phyloP scores from a whole-genome alignment of 257 asterid species.

The Lavandula angustifolia region DNA sequence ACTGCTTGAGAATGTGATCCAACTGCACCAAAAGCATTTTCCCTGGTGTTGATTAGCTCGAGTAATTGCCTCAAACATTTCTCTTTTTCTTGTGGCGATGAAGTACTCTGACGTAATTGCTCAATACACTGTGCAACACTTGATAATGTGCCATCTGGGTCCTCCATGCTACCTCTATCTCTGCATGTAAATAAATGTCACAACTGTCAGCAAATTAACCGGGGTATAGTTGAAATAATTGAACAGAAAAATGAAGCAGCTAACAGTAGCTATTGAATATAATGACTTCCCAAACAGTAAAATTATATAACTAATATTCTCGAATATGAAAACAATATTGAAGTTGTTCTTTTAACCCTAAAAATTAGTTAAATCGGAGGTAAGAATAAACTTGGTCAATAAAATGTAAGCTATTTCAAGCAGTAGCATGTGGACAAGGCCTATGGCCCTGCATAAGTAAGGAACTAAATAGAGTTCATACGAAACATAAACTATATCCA shows the following conservation, averaged over 20 bases:
- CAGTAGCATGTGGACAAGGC: constrained; percentile 4
- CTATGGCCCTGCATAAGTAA: not conserved
- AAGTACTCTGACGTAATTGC: constrained; percentile 86
- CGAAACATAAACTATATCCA: not conserved
- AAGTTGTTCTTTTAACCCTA: not conserved
- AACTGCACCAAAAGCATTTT: constrained; percentile 91
- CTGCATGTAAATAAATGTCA: constrained; percentile 46
- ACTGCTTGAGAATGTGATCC: constrained; percentile 99
- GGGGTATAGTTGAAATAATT: constrained; percentile 5
- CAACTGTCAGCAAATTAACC: constrained; percentile 28
- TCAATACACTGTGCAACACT: constrained; percentile 97
- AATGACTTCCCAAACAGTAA: not conserved
- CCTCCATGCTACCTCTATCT: constrained; percentile 96
- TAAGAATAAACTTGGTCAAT: not conserved
- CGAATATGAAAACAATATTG: not conserved
- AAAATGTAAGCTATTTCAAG: constrained; percentile 8
- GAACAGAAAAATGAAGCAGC: not conserved
- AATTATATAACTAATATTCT: not conserved
- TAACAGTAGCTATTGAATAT: constrained; percentile 7
- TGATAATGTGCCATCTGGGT: constrained; percentile 94
- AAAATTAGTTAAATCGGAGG: not conserved
- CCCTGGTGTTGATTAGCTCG: constrained; percentile 81
- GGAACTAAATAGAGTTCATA: constrained; percentile 3
- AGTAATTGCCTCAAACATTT: constrained; percentile 71
- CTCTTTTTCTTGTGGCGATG: constrained; percentile 84